These are phyloP conservation scores for Suillus brevipes DNA, from an alignment of 768 basidiomycete genomes.

Conservation along the genomic window DNA sequence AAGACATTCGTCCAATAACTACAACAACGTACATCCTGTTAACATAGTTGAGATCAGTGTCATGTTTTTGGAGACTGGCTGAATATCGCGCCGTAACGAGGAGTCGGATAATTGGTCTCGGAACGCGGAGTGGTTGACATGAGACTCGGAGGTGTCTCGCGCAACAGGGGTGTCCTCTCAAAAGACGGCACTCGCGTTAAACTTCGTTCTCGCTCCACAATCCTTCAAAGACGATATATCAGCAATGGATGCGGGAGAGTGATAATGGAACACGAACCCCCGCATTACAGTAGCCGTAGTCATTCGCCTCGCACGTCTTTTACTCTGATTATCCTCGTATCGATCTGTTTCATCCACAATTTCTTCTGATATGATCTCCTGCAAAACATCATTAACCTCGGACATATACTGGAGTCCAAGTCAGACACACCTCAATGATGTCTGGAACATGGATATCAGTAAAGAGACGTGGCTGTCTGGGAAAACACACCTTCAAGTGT, in stretches of 20 bases:
- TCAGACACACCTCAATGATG: slow-evolving; percentile 61
- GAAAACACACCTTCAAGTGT: slow-evolving; percentile 70
- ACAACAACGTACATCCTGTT: background rate
- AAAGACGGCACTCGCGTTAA: slow-evolving; percentile 26
- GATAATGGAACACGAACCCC: slow-evolving; percentile 45
- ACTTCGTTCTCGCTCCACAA: slow-evolving; percentile 53
- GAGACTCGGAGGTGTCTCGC: background rate
- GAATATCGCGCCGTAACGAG: background rate
- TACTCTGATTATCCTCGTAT: slow-evolving; percentile 84
- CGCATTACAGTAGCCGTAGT: slow-evolving; percentile 78
- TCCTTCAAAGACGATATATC: slow-evolving; percentile 32
- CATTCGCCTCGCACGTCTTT: slow-evolving; percentile 66
- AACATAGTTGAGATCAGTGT: background rate
- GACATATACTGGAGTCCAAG: background rate
- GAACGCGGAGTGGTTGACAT: background rate
- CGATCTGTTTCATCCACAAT: slow-evolving; percentile 95
- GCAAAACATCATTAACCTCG: slow-evolving; percentile 18
- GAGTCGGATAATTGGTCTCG: background rate
- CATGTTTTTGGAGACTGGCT: slow-evolving; percentile 9
- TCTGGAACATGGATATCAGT: slow-evolving; percentile 40
- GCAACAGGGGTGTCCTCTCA: slow-evolving; percentile 43
- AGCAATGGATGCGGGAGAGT: background rate
- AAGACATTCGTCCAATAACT: too few species aligned
- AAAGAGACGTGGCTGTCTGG: slow-evolving; percentile 8
- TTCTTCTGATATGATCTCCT: slow-evolving; percentile 95